Percentiles rank a stretch among this genome's conserved stretches.
Conservation (phyloP, 2,329 filamentous ascomycete species). For the Aspergillus hiratsukae region DNA sequence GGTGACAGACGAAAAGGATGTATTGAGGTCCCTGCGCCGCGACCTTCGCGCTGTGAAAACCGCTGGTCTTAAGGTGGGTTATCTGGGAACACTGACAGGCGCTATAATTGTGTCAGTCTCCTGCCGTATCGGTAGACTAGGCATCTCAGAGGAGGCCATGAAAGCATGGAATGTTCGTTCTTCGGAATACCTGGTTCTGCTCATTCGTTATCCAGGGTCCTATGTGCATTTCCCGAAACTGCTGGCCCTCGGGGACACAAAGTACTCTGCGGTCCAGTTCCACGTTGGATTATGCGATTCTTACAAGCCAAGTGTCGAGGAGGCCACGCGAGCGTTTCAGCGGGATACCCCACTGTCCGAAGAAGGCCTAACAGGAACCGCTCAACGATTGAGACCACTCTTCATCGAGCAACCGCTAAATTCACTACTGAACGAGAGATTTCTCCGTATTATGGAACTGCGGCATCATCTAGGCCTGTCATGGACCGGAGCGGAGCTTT, state of each 20-base stretch:
- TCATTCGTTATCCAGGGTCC: constrained; percentile 60
- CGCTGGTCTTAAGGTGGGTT: constrained; percentile 67
- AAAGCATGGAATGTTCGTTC: constrained; percentile 69
- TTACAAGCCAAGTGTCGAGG: constrained; percentile 64
- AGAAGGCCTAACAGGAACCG: background rate
- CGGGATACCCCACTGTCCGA: background rate
- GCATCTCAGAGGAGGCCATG: constrained; percentile 68
- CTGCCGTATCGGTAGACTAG: constrained; percentile 64
- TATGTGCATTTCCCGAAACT: constrained; percentile 60
- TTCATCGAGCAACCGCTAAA: constrained; percentile 72
- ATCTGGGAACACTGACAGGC: constrained; percentile 51
- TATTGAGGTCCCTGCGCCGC: constrained; percentile 43
- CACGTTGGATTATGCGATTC: constrained; percentile 65
- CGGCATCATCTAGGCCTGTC: constrained; percentile 50
- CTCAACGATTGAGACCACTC: constrained; percentile 47
- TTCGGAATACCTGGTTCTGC: constrained; percentile 66
- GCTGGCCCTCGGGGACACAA: constrained; percentile 36
- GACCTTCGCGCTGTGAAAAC: constrained; percentile 60
- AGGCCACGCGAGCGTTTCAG: constrained; percentile 51
- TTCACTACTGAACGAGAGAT: constrained; percentile 61
- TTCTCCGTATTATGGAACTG: constrained; percentile 59
- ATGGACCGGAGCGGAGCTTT: constrained; percentile 66
- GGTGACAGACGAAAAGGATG: background rate
- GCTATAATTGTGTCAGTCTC: constrained; percentile 62
- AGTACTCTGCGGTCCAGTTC: constrained; percentile 49